Percentiles rank a stretch among this genome's conserved stretches.
Conservation (phyloP, 176 grass and related monocot genomes). For the Oryza meridionalis region DNA sequence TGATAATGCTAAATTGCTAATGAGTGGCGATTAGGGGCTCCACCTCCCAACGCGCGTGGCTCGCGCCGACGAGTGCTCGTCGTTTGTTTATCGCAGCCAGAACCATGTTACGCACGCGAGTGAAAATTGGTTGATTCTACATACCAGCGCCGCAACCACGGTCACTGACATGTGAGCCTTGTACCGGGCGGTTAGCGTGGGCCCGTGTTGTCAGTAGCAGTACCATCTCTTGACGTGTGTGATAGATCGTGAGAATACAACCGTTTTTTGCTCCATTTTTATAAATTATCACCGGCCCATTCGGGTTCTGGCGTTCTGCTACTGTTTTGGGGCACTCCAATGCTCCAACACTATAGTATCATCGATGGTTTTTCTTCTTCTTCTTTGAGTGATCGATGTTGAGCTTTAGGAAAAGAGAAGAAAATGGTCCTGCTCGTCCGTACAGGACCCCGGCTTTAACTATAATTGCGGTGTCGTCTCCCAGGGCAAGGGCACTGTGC, state of each 20-base stretch:
- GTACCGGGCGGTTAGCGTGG: too few species aligned
- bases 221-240: neutral
- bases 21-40: conserved; percentile 14
- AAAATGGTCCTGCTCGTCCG: conserved; percentile 12
- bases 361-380: neutral
- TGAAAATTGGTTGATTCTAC: neutral
- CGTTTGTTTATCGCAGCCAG: conserved; percentile 5
- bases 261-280: neutral
- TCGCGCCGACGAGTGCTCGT: neutral
- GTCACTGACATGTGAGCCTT: neutral
- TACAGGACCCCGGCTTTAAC: neutral
- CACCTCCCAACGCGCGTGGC: conserved; percentile 38
- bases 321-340: neutral
- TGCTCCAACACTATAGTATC: neutral
- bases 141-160: too few species aligned
- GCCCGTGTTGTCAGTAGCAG: neutral
- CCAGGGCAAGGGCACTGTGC: neutral
- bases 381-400: too few species aligned
- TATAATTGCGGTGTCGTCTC: conserved; percentile 4
- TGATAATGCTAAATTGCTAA: neutral
- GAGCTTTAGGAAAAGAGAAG: neutral
- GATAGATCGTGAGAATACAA: neutral
- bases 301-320: neutral
- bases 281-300: neutral
- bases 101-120: neutral